phyloP scores from a whole-genome alignment of 208 protist genomes.

The Acanthamoeba castellanii region DNA sequence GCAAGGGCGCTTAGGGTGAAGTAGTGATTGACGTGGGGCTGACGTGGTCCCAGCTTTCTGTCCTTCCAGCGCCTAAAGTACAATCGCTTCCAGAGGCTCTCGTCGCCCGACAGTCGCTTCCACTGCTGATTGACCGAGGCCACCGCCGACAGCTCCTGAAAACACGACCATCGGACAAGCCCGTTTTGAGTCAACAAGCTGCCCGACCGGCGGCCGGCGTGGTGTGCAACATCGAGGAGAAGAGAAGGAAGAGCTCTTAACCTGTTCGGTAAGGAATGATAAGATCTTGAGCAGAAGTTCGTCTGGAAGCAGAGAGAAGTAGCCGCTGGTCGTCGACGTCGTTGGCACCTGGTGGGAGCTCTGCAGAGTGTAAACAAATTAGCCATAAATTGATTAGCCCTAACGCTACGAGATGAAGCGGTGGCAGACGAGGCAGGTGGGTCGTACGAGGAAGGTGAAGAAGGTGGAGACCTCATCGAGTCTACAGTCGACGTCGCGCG shows the following conservation, averaged over 20 bases:
- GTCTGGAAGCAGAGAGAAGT: constrained; percentile 40
- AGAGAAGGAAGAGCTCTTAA: not conserved
- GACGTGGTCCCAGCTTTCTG: not conserved
- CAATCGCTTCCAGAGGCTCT: constrained; percentile 28
- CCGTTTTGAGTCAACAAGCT: not conserved
- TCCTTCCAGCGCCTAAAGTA: constrained; percentile 46
- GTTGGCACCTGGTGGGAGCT: constrained; percentile 2
- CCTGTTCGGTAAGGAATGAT: constrained; percentile 37
- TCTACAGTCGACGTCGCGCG: not conserved
- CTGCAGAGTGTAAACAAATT: not conserved
- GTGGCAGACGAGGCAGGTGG: not conserved
- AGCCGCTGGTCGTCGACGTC: constrained; percentile 42
- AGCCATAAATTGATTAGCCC: not conserved
- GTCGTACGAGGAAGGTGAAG: not conserved
- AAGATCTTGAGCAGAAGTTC: constrained; percentile 55
- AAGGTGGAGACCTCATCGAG: constrained; percentile 34
- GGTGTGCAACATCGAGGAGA: not conserved
- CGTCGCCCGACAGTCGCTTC: constrained; percentile 61
- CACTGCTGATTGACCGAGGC: constrained; percentile 46
- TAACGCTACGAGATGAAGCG: too few species aligned
- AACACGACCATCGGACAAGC: not conserved
- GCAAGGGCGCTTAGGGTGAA: not conserved
- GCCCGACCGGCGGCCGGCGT: not conserved
- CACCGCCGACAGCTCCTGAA: constrained; percentile 35
- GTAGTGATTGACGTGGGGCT: constrained; percentile 26